Conservation (phyloP, 805 yeast species). For the Yamadazyma sp. region DNA sequence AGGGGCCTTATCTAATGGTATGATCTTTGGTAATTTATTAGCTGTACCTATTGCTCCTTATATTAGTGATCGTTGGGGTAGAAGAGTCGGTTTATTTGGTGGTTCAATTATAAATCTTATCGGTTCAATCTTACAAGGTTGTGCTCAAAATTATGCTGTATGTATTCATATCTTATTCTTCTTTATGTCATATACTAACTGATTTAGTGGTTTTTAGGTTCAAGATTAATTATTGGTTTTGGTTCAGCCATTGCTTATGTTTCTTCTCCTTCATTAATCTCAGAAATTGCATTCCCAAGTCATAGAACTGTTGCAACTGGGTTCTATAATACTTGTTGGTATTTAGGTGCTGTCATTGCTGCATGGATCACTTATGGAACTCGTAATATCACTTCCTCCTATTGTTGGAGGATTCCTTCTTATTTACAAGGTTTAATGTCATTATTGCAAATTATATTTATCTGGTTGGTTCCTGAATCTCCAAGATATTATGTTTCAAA, state of each 20-base stretch:
- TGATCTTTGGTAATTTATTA: constrained; percentile 36
- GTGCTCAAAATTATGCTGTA: constrained; percentile 25
- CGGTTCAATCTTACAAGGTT: constrained; percentile 36
- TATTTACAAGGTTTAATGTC: constrained; percentile 48
- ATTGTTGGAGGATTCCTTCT: constrained; percentile 56
- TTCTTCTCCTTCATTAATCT: constrained; percentile 43
- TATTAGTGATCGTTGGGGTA: constrained; percentile 33
- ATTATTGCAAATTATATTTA: constrained; percentile 29
- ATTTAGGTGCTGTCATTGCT: constrained; percentile 48
- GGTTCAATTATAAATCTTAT: constrained; percentile 22
- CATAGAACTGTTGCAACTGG: constrained; percentile 39
- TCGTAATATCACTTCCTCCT: constrained; percentile 18
- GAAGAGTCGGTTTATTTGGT: constrained; percentile 25
- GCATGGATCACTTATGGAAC: constrained; percentile 31
- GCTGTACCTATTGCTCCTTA: constrained; percentile 22
- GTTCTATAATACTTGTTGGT: constrained; percentile 49
- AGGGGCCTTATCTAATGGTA: constrained; percentile 40
- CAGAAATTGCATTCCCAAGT: constrained; percentile 48
- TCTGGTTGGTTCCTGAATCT: constrained; percentile 45
- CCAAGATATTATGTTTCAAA: constrained; percentile 43
- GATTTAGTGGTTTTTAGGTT: constrained; percentile 39
- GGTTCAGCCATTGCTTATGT: constrained; percentile 40
- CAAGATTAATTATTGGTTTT: constrained; percentile 47
- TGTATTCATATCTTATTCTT: no score
- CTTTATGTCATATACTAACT: no score